Conservation (phyloP, 176 grass and related monocot species). For the Tillandsia fasciculata region DNA sequence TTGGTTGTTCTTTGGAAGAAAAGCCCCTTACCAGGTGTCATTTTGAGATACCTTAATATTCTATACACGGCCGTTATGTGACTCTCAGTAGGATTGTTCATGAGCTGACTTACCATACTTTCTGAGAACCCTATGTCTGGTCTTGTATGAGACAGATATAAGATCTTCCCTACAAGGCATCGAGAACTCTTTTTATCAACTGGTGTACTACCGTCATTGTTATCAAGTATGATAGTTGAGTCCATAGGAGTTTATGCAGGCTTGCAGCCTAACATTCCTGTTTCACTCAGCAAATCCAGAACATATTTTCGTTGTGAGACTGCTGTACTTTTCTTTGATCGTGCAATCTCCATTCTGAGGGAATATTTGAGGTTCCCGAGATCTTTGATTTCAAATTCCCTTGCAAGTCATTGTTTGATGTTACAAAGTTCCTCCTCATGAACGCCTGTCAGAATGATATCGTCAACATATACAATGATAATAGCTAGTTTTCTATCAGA, state of each 20-base stretch:
- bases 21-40: not conserved
- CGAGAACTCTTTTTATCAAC: not conserved
- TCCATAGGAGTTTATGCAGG: not conserved
- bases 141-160: slow-evolving; percentile 11
- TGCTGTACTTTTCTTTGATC: not conserved
- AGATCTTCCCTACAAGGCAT: not conserved
- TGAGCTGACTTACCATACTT: not conserved
- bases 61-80: not conserved
- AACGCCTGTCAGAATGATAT: slow-evolving; percentile 1
- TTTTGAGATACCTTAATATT: slow-evolving; percentile 5
- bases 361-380: not conserved
- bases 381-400: slow-evolving; percentile 12
- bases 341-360: slow-evolving; percentile 4
- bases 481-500: not conserved
- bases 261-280: not conserved
- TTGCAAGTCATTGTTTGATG: not conserved
- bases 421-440: not conserved
- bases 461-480: not conserved
- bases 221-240: not conserved
- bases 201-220: not conserved
- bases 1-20: not conserved
- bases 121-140: slow-evolving; percentile 2
- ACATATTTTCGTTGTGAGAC: slow-evolving; percentile 5
- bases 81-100: slow-evolving; percentile 7
- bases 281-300: slow-evolving; percentile 1